A percentile compares a stretch with the other conserved stretches of the same genome.
Conservation (phyloP, 2,329 filamentous ascomycete genomes). For the Apiospora kogelbergensis region DNA sequence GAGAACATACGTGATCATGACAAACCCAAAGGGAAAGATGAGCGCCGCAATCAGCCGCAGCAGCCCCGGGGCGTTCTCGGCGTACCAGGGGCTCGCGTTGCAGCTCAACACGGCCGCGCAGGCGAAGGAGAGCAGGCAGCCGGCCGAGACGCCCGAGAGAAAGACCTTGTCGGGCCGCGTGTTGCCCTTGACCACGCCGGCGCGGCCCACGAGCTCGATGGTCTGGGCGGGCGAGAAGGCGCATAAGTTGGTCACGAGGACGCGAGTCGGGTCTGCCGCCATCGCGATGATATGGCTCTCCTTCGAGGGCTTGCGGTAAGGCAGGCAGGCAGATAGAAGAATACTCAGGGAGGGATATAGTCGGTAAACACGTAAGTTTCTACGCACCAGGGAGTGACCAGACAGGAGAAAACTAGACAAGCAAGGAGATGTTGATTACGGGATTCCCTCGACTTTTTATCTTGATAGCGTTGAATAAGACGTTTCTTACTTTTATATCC, state of each 20-base stretch:
- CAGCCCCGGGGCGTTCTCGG: conserved; percentile 47
- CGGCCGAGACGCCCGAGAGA: conserved; percentile 49
- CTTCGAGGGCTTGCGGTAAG: background rate
- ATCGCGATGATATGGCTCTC: background rate
- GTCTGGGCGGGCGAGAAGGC: conserved; percentile 48
- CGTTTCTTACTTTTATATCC: background rate
- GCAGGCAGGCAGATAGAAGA: background rate
- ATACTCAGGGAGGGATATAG: no score
- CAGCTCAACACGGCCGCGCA: conserved; percentile 47
- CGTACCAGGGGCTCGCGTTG: conserved; percentile 45
- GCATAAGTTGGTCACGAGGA: conserved; percentile 27
- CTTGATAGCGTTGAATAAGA: background rate
- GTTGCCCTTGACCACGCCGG: conserved; percentile 51
- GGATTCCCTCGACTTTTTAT: background rate
- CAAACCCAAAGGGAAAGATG: conserved; percentile 49
- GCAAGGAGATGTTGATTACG: no score
- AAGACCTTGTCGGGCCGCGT: conserved; percentile 55
- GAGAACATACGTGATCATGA: conserved; percentile 42
- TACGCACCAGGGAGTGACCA: background rate
- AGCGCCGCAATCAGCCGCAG: conserved; percentile 44
- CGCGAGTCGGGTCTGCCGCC: background rate
- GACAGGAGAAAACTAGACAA: no score
- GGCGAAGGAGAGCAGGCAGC: conserved; percentile 51
- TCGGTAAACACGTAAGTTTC: background rate
- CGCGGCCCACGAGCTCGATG: conserved; percentile 48